phyloP scores from a whole-genome alignment of 140 eudicot genomes.

The Anethum foeniculum region DNA sequence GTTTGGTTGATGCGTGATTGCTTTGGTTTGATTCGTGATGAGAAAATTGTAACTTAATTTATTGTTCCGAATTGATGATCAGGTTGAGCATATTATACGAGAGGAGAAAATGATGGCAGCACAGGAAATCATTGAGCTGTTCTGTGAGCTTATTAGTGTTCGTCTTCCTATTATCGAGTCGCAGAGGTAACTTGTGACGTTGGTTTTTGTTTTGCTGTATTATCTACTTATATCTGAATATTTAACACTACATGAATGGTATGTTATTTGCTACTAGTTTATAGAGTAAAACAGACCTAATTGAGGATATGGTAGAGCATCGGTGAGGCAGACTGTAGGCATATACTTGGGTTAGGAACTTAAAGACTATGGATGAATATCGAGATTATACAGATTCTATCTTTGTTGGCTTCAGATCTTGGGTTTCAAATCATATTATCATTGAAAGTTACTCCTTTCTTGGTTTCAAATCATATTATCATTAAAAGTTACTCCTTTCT shows the following conservation, averaged over 20 bases:
- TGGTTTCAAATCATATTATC: too few species aligned
- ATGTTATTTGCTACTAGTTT: neutral
- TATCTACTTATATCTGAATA: too few species aligned
- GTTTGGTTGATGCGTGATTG: neutral
- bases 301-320: neutral
- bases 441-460: too few species aligned
- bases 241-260: neutral
- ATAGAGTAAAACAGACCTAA: neutral
- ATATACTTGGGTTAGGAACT: too few species aligned
- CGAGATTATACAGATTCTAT: neutral
- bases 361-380: too few species aligned
- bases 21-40: neutral
- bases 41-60: neutral
- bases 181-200: constrained; percentile 44
- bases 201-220: neutral
- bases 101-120: constrained; percentile 99
- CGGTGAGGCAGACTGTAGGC: neutral
- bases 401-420: neutral
- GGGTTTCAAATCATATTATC: neutral
- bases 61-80: constrained; percentile 7
- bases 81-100: constrained; percentile 95
- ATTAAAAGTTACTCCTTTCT: too few species aligned
- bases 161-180: constrained; percentile 94
- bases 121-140: constrained; percentile 87
- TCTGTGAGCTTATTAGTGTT: constrained; percentile 89